Evolutionary conservation across 2,329 filamentous ascomycete genomes (phyloP), one percentile per base, ranked within the genome.

Genomic region (Cordyceps farinosa): DNA sequence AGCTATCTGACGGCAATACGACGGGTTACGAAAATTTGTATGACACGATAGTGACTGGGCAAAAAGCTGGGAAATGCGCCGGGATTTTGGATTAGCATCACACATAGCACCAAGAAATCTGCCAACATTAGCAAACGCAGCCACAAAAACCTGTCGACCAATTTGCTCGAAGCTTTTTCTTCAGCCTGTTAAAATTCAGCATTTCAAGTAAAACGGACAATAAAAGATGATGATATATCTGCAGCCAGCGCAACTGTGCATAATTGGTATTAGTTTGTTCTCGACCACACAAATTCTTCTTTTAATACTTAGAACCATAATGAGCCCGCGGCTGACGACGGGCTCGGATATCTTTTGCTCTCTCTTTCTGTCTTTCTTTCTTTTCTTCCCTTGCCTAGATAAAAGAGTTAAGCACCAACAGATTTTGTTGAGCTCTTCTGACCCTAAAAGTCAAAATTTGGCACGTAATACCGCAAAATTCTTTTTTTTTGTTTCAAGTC

Each of bases 391-490:
- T 22, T 22, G 22, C 22, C 22, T 22, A 22, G 22, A 22, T 22
- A 22, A 22, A 54, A 53, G 32, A 36, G 22, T 22, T 22, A 22
- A 6, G 38, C 34, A 29, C 7, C n/a, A 54, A 53, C 27, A 53
- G 15, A 52, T 8, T 3, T 22, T 10, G 54, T 45, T 17, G 13
- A 17, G 42, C 17, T 47, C 44, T 36, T 30, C 13, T 58, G 61
- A 56, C 61, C 45, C 61, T 57, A 57, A 45, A 62, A 63, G 61
- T 58, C 61, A 58, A 63, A 22, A 22, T 22, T 22, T 57, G 51
- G 38, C 52, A 52, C 27, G 52, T 44, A 57, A 54, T 22, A 47
- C 48, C 36, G 45, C 32, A 48, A 8, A 15, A 22, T 22, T 22
- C 22, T 22, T 22, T 22, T 22, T 22, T 22, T 22, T 22, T 22